Percentiles rank a stretch among this genome's conserved stretches.
Evolutionary conservation across 202 grass and related monocot genomes (phyloP).

Genomic region (Bolboschoenoplectus hybrid): DNA sequence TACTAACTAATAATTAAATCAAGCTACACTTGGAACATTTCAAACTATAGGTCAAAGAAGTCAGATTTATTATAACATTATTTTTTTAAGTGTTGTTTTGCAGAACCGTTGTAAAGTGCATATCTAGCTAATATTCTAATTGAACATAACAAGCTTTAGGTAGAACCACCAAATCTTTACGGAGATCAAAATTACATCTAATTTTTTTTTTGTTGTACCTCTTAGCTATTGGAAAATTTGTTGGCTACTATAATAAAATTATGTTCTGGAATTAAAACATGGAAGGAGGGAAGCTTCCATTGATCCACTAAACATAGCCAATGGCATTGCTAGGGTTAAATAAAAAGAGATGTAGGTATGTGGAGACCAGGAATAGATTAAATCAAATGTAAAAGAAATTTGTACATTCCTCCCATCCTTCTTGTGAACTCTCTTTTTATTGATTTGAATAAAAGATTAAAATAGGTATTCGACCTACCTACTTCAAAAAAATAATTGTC

Average conservation of each 20-base stretch:
- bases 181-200: background rate
- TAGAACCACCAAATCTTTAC: slow-evolving; percentile 16
- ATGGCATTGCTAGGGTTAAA: background rate
- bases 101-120: background rate
- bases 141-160: slow-evolving; percentile 12
- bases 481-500: background rate
- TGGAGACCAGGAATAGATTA: too few species aligned
- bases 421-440: too few species aligned
- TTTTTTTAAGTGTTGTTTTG: background rate
- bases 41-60: slow-evolving; percentile 26
- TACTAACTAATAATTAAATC: slow-evolving; percentile 10
- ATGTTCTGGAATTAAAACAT: background rate
- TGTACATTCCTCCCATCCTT: too few species aligned
- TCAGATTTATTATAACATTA: slow-evolving; percentile 1
- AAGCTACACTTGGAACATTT: slow-evolving; percentile 22
- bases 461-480: too few species aligned
- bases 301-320: background rate
- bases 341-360: too few species aligned
- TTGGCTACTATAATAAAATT: background rate
- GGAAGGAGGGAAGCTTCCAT: background rate
- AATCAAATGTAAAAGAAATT: too few species aligned
- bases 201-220: background rate
- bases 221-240: background rate
- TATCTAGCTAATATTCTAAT: background rate
- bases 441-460: too few species aligned